Evolutionary conservation across 2,329 filamentous ascomycete genomes (phyloP).

Genomic region (Lecanicillium sp.): DNA sequence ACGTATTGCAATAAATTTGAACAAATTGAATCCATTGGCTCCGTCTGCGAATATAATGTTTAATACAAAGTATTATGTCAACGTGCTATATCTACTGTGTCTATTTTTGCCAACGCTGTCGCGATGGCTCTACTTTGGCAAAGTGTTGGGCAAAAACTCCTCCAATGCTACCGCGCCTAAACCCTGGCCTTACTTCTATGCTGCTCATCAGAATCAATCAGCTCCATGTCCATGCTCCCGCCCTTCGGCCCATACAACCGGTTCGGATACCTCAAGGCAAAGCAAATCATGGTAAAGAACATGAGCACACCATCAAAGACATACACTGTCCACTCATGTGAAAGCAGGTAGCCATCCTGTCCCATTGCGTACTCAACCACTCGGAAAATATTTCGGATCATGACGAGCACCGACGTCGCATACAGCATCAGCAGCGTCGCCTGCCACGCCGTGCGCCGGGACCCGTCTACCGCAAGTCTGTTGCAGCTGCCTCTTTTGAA

Average conservation of each 20-base stretch:
- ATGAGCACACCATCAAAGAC: slow-evolving; percentile 34
- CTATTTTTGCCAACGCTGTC: no score
- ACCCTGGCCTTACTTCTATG: no score
- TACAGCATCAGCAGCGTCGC: slow-evolving; percentile 27
- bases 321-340: slow-evolving; percentile 30
- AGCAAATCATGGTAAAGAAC: slow-evolving; percentile 18
- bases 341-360: slow-evolving; percentile 26
- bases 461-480: background rate
- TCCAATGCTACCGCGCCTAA: no score
- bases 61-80: no score
- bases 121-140: no score
- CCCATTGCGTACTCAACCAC: slow-evolving; percentile 38
- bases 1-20: no score
- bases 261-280: slow-evolving; percentile 14
- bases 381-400: slow-evolving; percentile 34
- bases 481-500: slow-evolving; percentile 5
- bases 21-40: no score
- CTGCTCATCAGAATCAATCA: background rate
- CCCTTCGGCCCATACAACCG: slow-evolving; percentile 2
- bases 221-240: background rate
- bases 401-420: slow-evolving; percentile 26
- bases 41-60: no score
- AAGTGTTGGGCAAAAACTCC: no score
- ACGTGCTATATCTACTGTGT: no score
- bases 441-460: slow-evolving; percentile 21